Conservation (phyloP, 257 asterid genomes). For the Leonotis leonurus region DNA sequence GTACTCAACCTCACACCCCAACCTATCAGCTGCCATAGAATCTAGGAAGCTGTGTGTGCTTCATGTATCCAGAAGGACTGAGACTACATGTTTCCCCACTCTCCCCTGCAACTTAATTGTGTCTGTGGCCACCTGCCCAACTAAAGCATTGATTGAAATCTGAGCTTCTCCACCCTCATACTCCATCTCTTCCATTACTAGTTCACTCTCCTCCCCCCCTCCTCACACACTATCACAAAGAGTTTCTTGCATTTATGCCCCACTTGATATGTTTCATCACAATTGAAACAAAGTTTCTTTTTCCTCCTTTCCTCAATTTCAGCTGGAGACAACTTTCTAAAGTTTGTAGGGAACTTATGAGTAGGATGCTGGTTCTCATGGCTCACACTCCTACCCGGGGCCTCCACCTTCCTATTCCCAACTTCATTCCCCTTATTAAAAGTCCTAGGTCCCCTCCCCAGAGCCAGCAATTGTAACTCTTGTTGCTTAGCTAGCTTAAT, state of each 20-base stretch:
- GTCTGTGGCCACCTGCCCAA: neutral
- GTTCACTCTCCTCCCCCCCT: neutral
- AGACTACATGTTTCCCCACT: neutral
- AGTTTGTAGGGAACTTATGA: too few relatives aligned
- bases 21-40: neutral
- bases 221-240: neutral
- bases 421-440: too few relatives aligned
- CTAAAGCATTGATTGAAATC: neutral
- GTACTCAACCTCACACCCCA: neutral
- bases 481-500: neutral
- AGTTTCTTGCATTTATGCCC: neutral
- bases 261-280: neutral
- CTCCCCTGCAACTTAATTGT: neutral
- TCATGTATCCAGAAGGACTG: neutral
- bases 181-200: neutral
- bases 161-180: neutral
- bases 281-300: neutral
- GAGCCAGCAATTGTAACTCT: neutral
- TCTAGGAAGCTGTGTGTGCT: neutral
- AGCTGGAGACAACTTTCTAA: neutral
- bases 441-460: neutral
- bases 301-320: neutral
- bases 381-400: too few relatives aligned
- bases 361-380: neutral
- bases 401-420: neutral